Evolutionary conservation across 2,329 filamentous ascomycete genomes (phyloP), one percentile per base, ranked within the genome.

Genomic region (Cyphellophora europaea): DNA sequence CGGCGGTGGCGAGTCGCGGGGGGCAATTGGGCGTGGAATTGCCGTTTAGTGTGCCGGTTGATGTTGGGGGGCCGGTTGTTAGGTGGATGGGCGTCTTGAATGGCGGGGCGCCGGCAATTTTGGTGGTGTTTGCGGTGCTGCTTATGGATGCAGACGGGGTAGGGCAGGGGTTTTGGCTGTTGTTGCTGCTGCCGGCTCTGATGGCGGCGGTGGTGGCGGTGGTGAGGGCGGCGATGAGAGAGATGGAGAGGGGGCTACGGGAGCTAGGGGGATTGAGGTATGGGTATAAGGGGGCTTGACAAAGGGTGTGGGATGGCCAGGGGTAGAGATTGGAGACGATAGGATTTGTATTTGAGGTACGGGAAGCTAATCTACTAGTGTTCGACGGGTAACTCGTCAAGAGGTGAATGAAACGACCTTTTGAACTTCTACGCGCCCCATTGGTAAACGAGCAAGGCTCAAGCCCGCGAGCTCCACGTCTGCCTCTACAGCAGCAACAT

Each of bases 261-360:
- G 42, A 44, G 29, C 35, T 51, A 33, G 38, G 41, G 12, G 41
- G 40, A 11, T 30, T 49, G 43, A 45, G 38, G 32, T 49, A 49
- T 32, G 40, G 42, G 6, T 49, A 47, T 19, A 51, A 49, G 36
- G 49, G 49, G 3, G 49, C 49, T 14, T 50, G 39, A 46, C 14
- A 11, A 11, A 18, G 16, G 28, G 14, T 12, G 21, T 25, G 8
- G 8, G 8, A n/a, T n/a, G 21, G 21, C 21, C 21, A 25, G 21
- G 21, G 21, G n/a, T 8, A 25, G 21, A n/a, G 21, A n/a, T 8
- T 25, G 21, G 21, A 25, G 21, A n/a, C n/a, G n/a, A n/a, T n/a
- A n/a, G n/a, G n/a, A n/a, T n/a, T n/a, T n/a, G n/a, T n/a, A n/a
- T n/a, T n/a, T n/a, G n/a, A n/a, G n/a, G n/a, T n/a, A n/a, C n/a